These are phyloP conservation scores for Myriosclerotinia curreyana DNA, from an alignment of 2,329 filamentous ascomycete genomes.

Conservation along the genomic window DNA sequence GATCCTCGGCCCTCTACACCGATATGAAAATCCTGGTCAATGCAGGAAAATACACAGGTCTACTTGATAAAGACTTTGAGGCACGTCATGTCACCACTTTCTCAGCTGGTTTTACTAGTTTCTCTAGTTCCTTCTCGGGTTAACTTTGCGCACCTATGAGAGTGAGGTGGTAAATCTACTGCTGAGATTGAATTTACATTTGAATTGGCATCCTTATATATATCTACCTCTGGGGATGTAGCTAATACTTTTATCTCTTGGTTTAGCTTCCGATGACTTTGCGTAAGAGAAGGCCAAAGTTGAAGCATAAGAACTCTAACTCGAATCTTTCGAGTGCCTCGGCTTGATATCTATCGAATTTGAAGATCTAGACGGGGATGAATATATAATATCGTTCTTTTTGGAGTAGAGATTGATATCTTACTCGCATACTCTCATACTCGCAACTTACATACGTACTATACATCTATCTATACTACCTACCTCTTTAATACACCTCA, in stretches of 20 bases:
- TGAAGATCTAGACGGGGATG: not conserved
- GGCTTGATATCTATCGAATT: not conserved
- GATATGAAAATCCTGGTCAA: slow-evolving; percentile 70
- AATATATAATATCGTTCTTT: slow-evolving; percentile 3
- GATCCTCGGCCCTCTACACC: slow-evolving; percentile 69
- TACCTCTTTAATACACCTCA: slow-evolving; percentile 9
- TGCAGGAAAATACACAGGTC: slow-evolving; percentile 28
- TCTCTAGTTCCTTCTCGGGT: slow-evolving; percentile 2
- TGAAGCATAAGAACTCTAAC: slow-evolving; percentile 11
- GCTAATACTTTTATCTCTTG: slow-evolving; percentile 4
- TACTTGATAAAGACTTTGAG: slow-evolving; percentile 22
- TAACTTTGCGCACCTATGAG: slow-evolving; percentile 8
- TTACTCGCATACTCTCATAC: not conserved
- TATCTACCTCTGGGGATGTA: slow-evolving; percentile 12
- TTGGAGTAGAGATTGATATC: not conserved
- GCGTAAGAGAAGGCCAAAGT: slow-evolving; percentile 1
- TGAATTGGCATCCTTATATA: not conserved
- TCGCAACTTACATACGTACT: not conserved
- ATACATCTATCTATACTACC: slow-evolving; percentile 5
- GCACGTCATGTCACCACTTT: slow-evolving; percentile 21
- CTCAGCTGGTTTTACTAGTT: slow-evolving; percentile 18
- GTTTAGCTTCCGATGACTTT: slow-evolving; percentile 9
- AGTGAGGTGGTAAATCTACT: slow-evolving; percentile 12
- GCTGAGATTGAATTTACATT: slow-evolving; percentile 3
- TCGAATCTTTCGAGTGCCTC: not conserved